Evolutionary conservation across 208 protist genomes (phyloP).

Genomic region (Naegleria fowleri): DNA sequence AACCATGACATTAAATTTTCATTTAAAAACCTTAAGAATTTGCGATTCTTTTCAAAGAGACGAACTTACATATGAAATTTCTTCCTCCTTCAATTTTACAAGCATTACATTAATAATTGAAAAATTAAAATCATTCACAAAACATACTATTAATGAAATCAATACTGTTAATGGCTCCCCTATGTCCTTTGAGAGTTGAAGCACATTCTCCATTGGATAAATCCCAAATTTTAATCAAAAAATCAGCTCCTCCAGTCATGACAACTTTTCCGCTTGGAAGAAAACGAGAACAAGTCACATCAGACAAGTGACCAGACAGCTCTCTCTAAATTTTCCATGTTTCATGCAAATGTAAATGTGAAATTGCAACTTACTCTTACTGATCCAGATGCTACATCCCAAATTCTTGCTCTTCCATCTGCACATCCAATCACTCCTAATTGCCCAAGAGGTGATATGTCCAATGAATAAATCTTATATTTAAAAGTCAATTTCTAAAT

Average conservation of each 20-base stretch:
- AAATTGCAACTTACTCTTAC: background rate
- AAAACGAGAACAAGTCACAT: background rate
- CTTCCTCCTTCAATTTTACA: constrained; percentile 9
- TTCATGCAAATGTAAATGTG: background rate
- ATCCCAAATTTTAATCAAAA: constrained; percentile 15
- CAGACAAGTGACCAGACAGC: background rate
- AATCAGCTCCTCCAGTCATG: background rate
- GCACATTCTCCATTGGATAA: background rate
- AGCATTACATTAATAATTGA: too few relatives aligned
- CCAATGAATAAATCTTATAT: background rate
- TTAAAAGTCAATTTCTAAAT: background rate
- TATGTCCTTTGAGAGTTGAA: constrained; percentile 6
- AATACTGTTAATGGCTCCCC: background rate
- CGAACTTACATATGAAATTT: constrained; percentile 18
- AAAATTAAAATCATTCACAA: too few relatives aligned
- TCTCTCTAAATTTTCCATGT: background rate
- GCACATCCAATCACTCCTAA: background rate
- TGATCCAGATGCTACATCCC: background rate
- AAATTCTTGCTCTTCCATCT: constrained; percentile 2
- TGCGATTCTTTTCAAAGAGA: background rate
- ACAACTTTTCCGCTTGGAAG: constrained; percentile 2
- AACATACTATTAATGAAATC: background rate
- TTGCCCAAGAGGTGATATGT: background rate
- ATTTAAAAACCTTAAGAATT: background rate
- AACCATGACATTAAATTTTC: background rate